Percentiles rank a stretch among this genome's conserved stretches.
Conservation (phyloP, 805 yeast species). For the Candida sakaeoensis region DNA sequence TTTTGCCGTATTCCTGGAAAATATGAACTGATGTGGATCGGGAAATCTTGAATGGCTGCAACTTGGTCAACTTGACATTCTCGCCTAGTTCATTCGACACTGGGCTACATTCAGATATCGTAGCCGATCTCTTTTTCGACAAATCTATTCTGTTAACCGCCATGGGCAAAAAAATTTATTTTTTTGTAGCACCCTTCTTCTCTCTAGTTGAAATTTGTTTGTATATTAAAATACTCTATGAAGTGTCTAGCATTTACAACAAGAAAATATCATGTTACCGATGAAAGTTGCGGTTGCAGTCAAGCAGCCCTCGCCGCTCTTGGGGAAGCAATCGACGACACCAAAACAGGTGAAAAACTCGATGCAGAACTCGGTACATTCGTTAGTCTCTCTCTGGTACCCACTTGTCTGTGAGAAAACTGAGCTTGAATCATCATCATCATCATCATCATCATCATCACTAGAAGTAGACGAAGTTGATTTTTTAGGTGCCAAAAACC, state of each 20-base stretch:
- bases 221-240: too few relatives aligned
- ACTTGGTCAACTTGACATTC: not conserved
- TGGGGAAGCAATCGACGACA: constrained; percentile 36
- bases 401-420: constrained; percentile 23
- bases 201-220: too few relatives aligned
- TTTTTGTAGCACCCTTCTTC: not conserved
- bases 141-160: constrained; percentile 1
- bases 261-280: constrained; percentile 32
- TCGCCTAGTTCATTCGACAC: not conserved
- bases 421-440: constrained; percentile 3
- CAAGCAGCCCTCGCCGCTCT: constrained; percentile 38
- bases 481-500: not conserved
- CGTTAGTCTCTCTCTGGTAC: constrained; percentile 34
- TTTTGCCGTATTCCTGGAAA: constrained; percentile 7
- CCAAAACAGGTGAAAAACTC: constrained; percentile 39
- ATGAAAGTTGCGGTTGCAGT: constrained; percentile 32
- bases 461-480: not conserved
- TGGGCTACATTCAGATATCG: constrained; percentile 7
- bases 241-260: constrained; percentile 21
- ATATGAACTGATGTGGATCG: constrained; percentile 10
- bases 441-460: not conserved
- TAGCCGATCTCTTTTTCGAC: constrained; percentile 8
- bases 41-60: constrained; percentile 9
- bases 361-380: constrained; percentile 40
- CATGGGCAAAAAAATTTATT: not conserved